Evolutionary conservation across 768 basidiomycete species (phyloP), one percentile per base, ranked within the genome.

Genomic region (Lanmaoa rubissima): DNA sequence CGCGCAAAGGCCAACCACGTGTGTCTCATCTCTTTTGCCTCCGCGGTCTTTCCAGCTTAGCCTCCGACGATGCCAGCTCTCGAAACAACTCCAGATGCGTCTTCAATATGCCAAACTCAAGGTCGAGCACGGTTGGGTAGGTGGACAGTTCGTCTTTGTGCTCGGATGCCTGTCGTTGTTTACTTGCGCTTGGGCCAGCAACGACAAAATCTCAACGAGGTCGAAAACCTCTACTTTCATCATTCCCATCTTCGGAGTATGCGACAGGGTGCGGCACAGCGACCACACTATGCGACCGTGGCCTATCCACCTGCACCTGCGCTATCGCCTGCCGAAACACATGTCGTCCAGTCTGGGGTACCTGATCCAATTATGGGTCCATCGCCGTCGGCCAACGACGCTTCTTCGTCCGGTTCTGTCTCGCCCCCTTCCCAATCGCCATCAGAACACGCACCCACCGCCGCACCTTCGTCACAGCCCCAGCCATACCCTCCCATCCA

Each of bases 191-290:
- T 19, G 35, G 28, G 11, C 42, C 65, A 89, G 88, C 86, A 88
- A 84, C 81, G 83, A 56, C 88, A 91, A 70, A 88, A 79, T 45
- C 72, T 91, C 51, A 89, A 87, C 64, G 89, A 91, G 72, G 89
- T 91, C 6, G 89, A 91, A 69, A 90, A 90, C 64, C 76, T 91
- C 10, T 91, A 90, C 74, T 90, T 90, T 64, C 85, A 84, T 48
- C 85, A 87, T 65, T 86, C 87, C 0, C 84, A 87, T 50, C 71
- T 76, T 28, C 78, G 78, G 54, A 72, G 38, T 13, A 55, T 58
- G 9, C 69, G 65, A 35, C 60, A 66, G 8, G 52, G 57, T 51
- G 44, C 26, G n/a, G 46, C 14, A 32, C 45, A 55, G 42, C 57
- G 53, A 24, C 70, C 71, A 40, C 65, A 69, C n/a, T 45, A 53